Evolutionary conservation across 257 asterid genomes (phyloP).

Genomic region (Solanum sejunctum): DNA sequence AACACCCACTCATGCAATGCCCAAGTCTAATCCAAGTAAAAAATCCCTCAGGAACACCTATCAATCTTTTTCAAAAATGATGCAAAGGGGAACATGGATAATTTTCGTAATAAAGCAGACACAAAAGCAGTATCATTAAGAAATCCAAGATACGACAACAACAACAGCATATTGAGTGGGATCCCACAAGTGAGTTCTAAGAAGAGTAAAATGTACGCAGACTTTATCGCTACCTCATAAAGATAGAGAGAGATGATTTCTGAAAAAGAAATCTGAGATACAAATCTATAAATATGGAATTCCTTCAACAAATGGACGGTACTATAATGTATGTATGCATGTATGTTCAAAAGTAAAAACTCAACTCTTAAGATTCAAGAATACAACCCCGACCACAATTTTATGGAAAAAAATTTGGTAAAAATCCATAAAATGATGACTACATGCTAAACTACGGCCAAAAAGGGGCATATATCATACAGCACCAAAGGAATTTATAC

Average conservation of each 20-base stretch:
- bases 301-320: background rate
- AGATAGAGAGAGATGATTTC: no score
- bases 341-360: constrained; percentile 2
- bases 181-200: no score
- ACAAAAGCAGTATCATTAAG: background rate
- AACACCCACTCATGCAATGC: no score
- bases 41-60: background rate
- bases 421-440: constrained; percentile 44
- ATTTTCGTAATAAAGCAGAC: background rate
- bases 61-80: no score
- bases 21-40: background rate
- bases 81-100: no score
- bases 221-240: no score
- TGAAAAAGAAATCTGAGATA: no score
- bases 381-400: constrained; percentile 30
- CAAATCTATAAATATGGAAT: background rate
- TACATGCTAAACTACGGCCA: constrained; percentile 22
- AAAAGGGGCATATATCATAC: constrained; percentile 28
- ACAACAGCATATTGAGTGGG: no score
- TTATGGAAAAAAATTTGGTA: constrained; percentile 32
- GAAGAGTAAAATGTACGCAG: no score
- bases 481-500: constrained; percentile 6
- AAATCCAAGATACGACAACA: background rate
- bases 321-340: background rate
- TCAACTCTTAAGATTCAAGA: constrained; percentile 18